Percentiles rank a stretch among this genome's conserved stretches.
These are phyloP conservation scores for Beta vulgaris DNA, from an alignment of 148 eudicot species.

Conservation along the genomic window DNA sequence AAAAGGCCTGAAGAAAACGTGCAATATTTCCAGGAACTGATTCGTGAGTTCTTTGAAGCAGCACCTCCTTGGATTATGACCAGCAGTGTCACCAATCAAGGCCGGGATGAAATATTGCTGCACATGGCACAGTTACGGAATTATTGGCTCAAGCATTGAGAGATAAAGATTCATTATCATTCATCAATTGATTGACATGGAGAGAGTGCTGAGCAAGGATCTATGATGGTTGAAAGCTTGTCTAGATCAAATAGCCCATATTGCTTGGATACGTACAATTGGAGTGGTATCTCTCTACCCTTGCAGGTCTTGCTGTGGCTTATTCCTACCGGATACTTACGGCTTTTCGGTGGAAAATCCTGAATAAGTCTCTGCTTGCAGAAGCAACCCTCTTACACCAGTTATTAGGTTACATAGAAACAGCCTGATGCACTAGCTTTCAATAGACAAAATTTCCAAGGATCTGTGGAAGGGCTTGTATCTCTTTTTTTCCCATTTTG, in stretches of 20 bases:
- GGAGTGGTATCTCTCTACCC: background rate
- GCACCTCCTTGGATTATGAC: slow-evolving; percentile 99
- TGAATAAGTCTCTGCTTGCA: background rate
- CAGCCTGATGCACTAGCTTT: background rate
- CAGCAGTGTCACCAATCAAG: slow-evolving; percentile 93
- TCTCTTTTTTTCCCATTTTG: background rate
- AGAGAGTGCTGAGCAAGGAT: background rate
- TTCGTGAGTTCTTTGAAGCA: slow-evolving; percentile 64
- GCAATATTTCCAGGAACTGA: slow-evolving; percentile 66
- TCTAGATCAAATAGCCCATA: background rate
- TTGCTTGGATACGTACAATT: background rate
- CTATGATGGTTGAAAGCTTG: background rate
- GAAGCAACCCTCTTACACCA: background rate
- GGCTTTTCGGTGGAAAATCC: background rate
- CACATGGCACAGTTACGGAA: slow-evolving; percentile 97
- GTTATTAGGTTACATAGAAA: background rate
- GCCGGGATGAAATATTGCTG: slow-evolving; percentile 87
- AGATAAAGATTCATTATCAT: background rate
- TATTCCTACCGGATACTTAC: background rate
- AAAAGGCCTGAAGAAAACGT: slow-evolving; percentile 93
- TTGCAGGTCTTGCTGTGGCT: no score
- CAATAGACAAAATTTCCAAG: background rate
- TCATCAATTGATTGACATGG: background rate
- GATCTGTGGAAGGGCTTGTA: background rate
- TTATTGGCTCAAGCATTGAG: slow-evolving; percentile 93